Base-by-base conservation (phyloP, 2,329 filamentous ascomycete species). In the Neocucurbitaria cava region DNA sequence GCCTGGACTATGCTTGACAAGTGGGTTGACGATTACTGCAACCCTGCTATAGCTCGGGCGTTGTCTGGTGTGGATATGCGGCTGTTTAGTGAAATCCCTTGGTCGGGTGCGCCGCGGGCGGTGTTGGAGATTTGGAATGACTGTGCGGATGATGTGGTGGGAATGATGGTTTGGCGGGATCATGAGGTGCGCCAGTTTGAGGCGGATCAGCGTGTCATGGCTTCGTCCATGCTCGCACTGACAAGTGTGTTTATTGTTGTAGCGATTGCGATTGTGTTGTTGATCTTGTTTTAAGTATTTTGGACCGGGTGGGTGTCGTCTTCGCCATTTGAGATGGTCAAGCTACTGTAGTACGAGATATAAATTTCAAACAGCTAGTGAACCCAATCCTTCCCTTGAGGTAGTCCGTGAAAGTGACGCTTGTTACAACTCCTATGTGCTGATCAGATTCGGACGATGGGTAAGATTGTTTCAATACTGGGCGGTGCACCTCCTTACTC, bases 121-220 rank as follows among this genome's bases (percentile, higher is more conserved):
- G 42, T 59, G 5, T 23, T 28, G 31, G 33, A 23, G 11, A 17
- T 50, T 18, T 59, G 52, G 56, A 20, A 13, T 18, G 11, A 30
- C 3, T 47, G 41, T 15, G 10, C 49, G 5, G 26, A 44, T 3
- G 23, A 36, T 21, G n/a, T 56, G 17, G 31, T 59, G 17, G 45
- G 18, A 20, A 15, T 40, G 9, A 28, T 56, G 36, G 30, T 59
- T 23, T 46, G 52, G 52, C 49, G 49, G 11, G 41, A 59, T 33
- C 24, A 46, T 6, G 24, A 45, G 15, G 44, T 46, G 1, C 18
- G 35, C 5, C 3, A 6, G 35, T 17, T 38, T 10, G n/a, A 20
- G 35, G 35, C n/a, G 18, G 35, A 38, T 35, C n/a, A 17, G 15
- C 7, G 15, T 35, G 31, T n/a, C n/a, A n/a, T 35, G n/a, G 9